A percentile compares a stretch with the other conserved stretches of the same genome.
phyloP scores from a whole-genome alignment of 2,329 filamentous ascomycete genomes.

The Emericellopsis atlantica region DNA sequence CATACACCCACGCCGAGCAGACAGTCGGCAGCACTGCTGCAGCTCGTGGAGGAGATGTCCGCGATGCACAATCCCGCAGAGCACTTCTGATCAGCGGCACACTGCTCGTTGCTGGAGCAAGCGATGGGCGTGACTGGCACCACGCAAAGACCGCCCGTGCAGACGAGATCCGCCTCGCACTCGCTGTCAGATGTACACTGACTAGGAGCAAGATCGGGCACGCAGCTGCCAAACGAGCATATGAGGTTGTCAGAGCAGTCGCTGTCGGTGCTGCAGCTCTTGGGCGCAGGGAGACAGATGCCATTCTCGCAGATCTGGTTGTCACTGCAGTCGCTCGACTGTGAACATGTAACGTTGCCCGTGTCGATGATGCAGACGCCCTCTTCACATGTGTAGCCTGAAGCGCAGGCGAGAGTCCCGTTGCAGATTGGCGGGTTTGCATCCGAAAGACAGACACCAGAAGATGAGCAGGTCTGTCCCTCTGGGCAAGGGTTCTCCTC shows the following conservation, averaged over 20 bases:
- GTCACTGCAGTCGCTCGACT: not conserved
- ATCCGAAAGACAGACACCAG: no score
- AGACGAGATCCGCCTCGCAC: not conserved
- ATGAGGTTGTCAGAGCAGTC: not conserved
- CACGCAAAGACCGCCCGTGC: no score
- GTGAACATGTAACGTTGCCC: not conserved
- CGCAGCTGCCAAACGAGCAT: not conserved
- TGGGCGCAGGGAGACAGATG: not conserved
- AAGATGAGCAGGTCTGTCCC: no score
- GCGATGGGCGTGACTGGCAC: no score
- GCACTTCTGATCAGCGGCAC: not conserved
- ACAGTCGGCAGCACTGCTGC: constrained; percentile 4
- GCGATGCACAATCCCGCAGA: not conserved
- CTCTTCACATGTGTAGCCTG: not conserved
- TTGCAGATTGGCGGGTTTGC: no score
- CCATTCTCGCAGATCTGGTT: not conserved
- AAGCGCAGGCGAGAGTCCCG: not conserved
- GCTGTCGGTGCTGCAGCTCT: not conserved
- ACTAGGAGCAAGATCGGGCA: no score
- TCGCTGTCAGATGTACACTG: not conserved
- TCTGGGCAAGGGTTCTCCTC: no score
- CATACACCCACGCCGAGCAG: constrained; percentile 4
- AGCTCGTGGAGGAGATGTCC: not conserved
- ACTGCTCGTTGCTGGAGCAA: no score
- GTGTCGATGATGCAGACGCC: not conserved